Conservation (phyloP, 148 eudicot genomes). For the Bassia scoparia region DNA sequence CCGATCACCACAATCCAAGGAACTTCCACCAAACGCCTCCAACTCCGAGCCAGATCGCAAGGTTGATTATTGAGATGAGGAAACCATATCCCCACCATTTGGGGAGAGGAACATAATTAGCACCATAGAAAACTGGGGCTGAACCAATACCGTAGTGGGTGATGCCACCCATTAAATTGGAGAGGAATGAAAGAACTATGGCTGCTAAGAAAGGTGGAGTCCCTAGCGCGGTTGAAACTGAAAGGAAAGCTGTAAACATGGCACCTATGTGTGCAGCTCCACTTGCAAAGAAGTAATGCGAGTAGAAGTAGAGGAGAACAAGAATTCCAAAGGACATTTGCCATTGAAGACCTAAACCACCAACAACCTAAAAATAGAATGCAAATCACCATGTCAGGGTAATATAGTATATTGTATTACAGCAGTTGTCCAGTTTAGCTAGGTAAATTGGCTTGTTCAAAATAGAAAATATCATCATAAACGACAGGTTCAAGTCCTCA, state of each 20-base stretch:
- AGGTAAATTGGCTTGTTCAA: background rate
- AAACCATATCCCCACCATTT: slow-evolving; percentile 98
- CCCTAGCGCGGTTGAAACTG: slow-evolving; percentile 92
- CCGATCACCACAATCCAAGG: slow-evolving; percentile 76
- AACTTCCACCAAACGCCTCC: slow-evolving; percentile 97
- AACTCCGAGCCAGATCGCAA: slow-evolving; percentile 92
- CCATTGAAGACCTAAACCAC: slow-evolving; percentile 95
- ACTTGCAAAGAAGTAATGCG: slow-evolving; percentile 97
- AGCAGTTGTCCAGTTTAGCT: background rate
- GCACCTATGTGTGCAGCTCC: slow-evolving; percentile 99
- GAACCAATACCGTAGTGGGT: slow-evolving; percentile 97
- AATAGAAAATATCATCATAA: no score
- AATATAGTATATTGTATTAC: background rate
- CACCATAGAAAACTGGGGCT: slow-evolving; percentile 92
- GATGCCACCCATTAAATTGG: slow-evolving; percentile 96
- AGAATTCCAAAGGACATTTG: slow-evolving; percentile 89
- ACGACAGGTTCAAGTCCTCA: background rate
- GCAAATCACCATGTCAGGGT: slow-evolving; percentile 10
- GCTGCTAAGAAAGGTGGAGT: slow-evolving; percentile 87
- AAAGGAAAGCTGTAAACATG: slow-evolving; percentile 91
- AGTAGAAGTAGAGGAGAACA: slow-evolving; percentile 89
- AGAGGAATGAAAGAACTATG: slow-evolving; percentile 77
- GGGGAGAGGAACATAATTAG: slow-evolving; percentile 84
- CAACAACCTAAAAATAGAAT: slow-evolving; percentile 71
- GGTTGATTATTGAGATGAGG: slow-evolving; percentile 72